Conservation (phyloP, 768 basidiomycete genomes). For the Phylloporus sp. region DNA sequence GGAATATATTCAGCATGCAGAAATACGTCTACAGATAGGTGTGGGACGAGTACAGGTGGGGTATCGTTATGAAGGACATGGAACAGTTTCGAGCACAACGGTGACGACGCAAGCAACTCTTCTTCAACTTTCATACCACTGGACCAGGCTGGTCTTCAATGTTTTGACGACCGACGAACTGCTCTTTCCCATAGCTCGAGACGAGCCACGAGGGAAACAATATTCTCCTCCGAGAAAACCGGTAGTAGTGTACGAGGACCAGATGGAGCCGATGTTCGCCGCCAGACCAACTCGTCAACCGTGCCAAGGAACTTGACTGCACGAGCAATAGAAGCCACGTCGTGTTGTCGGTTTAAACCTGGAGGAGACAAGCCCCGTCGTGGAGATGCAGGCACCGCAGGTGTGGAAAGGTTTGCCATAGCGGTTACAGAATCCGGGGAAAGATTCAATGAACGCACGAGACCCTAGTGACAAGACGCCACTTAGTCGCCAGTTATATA, state of each 20-base stretch:
- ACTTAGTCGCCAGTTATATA: neutral
- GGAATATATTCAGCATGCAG: neutral
- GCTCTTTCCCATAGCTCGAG: conserved; percentile 28
- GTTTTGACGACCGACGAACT: conserved; percentile 19
- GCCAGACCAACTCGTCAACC: conserved; percentile 30
- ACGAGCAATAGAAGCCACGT: conserved; percentile 19
- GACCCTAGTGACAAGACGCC: conserved; percentile 3
- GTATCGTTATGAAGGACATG: neutral
- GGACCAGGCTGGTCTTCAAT: conserved; percentile 2
- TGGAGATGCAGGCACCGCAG: neutral
- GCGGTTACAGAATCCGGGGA: neutral
- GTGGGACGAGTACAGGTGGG: neutral
- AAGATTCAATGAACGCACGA: conserved; percentile 14
- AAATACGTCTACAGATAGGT: neutral
- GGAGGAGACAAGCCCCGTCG: neutral
- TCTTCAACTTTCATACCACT: neutral
- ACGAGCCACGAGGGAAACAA: conserved; percentile 19
- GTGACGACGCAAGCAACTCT: neutral
- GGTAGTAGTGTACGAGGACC: conserved; percentile 10
- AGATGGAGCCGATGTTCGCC: conserved; percentile 10
- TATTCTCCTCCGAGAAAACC: conserved; percentile 26
- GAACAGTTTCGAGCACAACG: neutral
- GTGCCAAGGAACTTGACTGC: conserved; percentile 23
- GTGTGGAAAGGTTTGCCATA: neutral
- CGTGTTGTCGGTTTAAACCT: conserved; percentile 5